phyloP scores from a whole-genome alignment of 768 basidiomycete species.

The Lactifluus volemus region DNA sequence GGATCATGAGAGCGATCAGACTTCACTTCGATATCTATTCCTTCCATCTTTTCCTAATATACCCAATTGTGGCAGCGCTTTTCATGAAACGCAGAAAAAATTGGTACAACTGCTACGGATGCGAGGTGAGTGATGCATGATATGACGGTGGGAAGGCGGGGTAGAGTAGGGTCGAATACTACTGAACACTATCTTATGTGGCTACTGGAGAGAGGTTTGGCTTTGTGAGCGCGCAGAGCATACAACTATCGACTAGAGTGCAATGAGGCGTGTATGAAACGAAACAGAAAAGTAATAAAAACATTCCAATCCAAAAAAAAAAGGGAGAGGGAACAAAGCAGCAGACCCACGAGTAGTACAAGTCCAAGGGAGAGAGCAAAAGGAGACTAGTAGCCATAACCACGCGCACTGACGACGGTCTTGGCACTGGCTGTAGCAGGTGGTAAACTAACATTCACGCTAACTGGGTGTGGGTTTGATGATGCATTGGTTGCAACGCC shows the following conservation, averaged over 20 bases:
- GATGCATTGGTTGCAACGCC: constrained; percentile 1
- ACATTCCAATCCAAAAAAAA: constrained; percentile 8
- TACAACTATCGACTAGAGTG: constrained; percentile 13
- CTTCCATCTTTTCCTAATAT: neutral
- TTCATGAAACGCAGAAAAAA: neutral
- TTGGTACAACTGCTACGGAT: constrained; percentile 9
- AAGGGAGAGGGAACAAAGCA: neutral
- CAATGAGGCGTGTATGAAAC: constrained; percentile 6
- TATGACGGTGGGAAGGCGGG: neutral
- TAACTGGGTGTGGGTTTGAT: constrained; percentile 14
- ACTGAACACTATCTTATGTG: constrained; percentile 17
- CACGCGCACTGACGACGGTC: constrained; percentile 7
- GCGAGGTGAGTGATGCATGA: constrained; percentile 11
- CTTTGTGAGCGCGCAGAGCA: constrained; percentile 14
- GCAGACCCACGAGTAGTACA: neutral
- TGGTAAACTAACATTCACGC: constrained; percentile 19
- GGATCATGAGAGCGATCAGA: neutral
- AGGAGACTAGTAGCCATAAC: constrained; percentile 15
- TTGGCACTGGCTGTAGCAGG: neutral
- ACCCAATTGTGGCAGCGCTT: neutral
- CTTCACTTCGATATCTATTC: neutral
- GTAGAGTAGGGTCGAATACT: constrained; percentile 10
- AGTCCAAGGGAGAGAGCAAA: neutral
- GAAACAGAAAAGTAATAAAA: constrained; percentile 15
- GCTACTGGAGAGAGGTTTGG: neutral